Conservation (phyloP, 2,329 filamentous ascomycete genomes). For the Aspergillus chevalieri region DNA sequence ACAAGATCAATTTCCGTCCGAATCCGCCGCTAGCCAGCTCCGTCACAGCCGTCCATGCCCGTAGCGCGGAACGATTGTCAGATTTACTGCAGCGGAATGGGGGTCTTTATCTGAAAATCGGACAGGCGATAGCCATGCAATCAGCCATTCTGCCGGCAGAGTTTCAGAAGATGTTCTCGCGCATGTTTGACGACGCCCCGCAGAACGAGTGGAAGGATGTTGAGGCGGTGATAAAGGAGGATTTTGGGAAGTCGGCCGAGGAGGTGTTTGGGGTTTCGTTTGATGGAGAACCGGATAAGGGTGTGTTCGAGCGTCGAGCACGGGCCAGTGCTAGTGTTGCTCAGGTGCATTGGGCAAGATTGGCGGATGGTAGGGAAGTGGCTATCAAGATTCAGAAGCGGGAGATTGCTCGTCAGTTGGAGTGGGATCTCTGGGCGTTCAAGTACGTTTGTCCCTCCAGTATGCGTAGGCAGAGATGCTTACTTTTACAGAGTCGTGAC, state of each 20-base stretch:
- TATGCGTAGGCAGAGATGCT: neutral
- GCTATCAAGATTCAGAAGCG: conserved; percentile 95
- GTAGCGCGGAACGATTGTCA: conserved; percentile 78
- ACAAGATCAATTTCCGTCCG: conserved; percentile 91
- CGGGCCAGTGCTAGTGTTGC: conserved; percentile 82
- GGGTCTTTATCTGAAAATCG: conserved; percentile 93
- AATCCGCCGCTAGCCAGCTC: conserved; percentile 67
- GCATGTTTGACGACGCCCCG: conserved; percentile 97
- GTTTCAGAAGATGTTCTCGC: conserved; percentile 91
- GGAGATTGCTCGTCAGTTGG: conserved; percentile 84
- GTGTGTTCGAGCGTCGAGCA: conserved; percentile 64
- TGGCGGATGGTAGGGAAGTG: conserved; percentile 82
- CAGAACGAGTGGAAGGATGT: conserved; percentile 85
- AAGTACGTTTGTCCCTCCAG: conserved; percentile 48
- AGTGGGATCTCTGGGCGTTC: conserved; percentile 94
- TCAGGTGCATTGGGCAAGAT: conserved; percentile 89
- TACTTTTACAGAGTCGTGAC: conserved; percentile 60
- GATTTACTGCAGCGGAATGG: conserved; percentile 79
- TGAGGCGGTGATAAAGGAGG: conserved; percentile 75
- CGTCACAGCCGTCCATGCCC: conserved; percentile 70
- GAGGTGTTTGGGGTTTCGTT: conserved; percentile 92
- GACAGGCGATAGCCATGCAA: conserved; percentile 98
- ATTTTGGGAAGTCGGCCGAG: conserved; percentile 78
- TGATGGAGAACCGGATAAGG: conserved; percentile 55
- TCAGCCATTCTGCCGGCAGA: conserved; percentile 86